These are phyloP conservation scores for Triangularia verruculosa DNA, from an alignment of 2,329 filamentous ascomycete species.

Conservation along the genomic window DNA sequence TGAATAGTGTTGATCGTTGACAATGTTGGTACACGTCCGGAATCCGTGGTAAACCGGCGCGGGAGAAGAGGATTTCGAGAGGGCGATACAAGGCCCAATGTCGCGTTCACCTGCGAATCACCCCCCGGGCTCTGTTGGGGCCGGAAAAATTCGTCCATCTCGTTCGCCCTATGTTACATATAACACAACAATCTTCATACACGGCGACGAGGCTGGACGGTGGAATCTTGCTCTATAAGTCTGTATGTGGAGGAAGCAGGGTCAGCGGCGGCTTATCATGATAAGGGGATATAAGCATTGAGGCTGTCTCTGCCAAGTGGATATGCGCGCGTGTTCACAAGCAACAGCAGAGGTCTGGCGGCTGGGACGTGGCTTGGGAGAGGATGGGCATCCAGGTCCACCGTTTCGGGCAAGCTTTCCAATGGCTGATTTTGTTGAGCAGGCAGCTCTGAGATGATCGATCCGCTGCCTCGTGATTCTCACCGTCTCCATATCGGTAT, in stretches of 20 bases:
- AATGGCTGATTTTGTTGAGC: not conserved
- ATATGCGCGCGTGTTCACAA: not conserved
- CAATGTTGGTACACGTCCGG: conserved; percentile 75
- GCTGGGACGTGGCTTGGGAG: not conserved
- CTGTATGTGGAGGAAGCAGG: not conserved
- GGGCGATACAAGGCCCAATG: conserved; percentile 58
- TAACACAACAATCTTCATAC: conserved; percentile 40
- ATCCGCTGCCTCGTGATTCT: not conserved
- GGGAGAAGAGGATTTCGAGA: conserved; percentile 67
- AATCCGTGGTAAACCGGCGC: conserved; percentile 91
- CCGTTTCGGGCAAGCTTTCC: not conserved
- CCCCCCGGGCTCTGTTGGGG: conserved; percentile 73
- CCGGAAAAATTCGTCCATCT: conserved; percentile 76
- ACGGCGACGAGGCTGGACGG: conserved; percentile 35
- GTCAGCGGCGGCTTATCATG: not conserved
- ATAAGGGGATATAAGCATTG: not conserved
- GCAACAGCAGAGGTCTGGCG: not conserved
- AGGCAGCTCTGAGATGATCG: not conserved
- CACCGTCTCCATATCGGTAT: not conserved
- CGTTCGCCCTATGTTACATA: conserved; percentile 32
- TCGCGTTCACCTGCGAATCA: conserved; percentile 70
- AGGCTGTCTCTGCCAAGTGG: not conserved
- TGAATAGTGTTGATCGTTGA: conserved; percentile 58
- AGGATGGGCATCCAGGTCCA: not conserved
- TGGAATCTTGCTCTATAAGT: conserved; percentile 15